Percentiles rank a stretch among this genome's conserved stretches.
These are phyloP conservation scores for Penicillium ucsense DNA, from an alignment of 495 filamentous ascomycete genomes.

Conservation along the genomic window DNA sequence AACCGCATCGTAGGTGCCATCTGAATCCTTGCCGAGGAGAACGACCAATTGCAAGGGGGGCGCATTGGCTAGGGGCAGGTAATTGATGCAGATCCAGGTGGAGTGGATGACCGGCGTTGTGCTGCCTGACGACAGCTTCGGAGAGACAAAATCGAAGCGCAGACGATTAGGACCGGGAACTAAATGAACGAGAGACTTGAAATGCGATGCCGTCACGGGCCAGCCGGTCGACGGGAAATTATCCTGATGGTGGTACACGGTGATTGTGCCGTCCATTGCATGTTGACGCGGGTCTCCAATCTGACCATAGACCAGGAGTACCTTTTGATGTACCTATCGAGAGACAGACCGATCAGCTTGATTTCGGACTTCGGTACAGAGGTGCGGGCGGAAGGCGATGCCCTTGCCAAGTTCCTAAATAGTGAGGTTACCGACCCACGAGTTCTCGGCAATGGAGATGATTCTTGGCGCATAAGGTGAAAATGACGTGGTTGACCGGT, in stretches of 20 bases:
- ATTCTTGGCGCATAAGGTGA: constrained; percentile 75
- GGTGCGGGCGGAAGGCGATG: neutral
- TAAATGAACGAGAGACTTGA: constrained; percentile 84
- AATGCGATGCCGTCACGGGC: constrained; percentile 79
- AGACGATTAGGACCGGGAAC: constrained; percentile 77
- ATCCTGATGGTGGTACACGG: constrained; percentile 73
- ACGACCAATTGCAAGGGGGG: constrained; percentile 82
- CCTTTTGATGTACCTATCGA: constrained; percentile 75
- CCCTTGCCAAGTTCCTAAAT: neutral
- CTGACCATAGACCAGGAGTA: constrained; percentile 69
- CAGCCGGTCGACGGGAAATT: constrained; percentile 68
- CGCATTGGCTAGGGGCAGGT: constrained; percentile 62
- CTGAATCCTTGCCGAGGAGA: constrained; percentile 76
- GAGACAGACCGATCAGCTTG: neutral
- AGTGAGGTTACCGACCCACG: constrained; percentile 53
- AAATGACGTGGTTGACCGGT: constrained; percentile 42
- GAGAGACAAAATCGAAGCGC: constrained; percentile 75
- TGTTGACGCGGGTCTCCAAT: constrained; percentile 63
- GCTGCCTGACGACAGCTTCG: constrained; percentile 64
- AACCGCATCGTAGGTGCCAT: constrained; percentile 73
- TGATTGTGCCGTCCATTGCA: constrained; percentile 69
- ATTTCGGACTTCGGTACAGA: no score
- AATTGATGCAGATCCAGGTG: constrained; percentile 70
- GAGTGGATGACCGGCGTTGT: constrained; percentile 62
- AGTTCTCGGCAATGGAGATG: constrained; percentile 64